A percentile compares a stretch with the other conserved stretches of the same genome.
Evolutionary conservation across 1,139 yeast species (phyloP).

Genomic region (Candida labiduridarum): DNA sequence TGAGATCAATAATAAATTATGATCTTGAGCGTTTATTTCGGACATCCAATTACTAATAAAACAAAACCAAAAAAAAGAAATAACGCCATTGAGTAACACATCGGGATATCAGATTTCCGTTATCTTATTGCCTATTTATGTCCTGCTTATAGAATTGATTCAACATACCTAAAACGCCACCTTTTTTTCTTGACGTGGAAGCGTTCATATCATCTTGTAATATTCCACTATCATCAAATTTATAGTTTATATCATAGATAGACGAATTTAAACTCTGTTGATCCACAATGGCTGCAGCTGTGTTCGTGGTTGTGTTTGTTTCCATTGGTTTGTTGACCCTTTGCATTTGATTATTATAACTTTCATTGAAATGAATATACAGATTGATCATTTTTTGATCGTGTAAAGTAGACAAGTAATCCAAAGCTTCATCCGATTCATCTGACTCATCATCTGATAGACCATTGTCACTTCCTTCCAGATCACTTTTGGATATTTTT

Average conservation of each 20-base stretch:
- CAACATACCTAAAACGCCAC: conserved; percentile 80
- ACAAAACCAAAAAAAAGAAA: too few species aligned
- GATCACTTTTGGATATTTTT: conserved; percentile 15
- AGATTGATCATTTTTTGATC: conserved; percentile 94
- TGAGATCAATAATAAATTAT: background rate
- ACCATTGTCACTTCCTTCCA: conserved; percentile 6
- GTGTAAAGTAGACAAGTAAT: conserved; percentile 31
- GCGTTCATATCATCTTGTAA: conserved; percentile 20
- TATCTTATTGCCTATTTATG: conserved; percentile 20
- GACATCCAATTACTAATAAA: background rate
- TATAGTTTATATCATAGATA: conserved; percentile 32
- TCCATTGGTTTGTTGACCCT: background rate
- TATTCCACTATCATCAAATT: conserved; percentile 31
- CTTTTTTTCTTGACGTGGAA: conserved; percentile 20
- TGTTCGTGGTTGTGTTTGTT: background rate
- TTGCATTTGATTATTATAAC: conserved; percentile 49
- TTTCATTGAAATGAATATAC: conserved; percentile 82
- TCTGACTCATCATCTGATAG: conserved; percentile 24
- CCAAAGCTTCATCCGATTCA: conserved; percentile 41
- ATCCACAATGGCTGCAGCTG: conserved; percentile 1
- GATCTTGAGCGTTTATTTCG: background rate
- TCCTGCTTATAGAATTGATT: conserved; percentile 80
- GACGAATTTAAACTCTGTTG: conserved; percentile 28
- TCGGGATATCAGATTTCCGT: background rate
- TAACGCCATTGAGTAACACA: background rate